A percentile compares a stretch with the other conserved stretches of the same genome.
Evolutionary conservation across 345 rosid genomes (phyloP).

Genomic region (Eutrema japonicum): DNA sequence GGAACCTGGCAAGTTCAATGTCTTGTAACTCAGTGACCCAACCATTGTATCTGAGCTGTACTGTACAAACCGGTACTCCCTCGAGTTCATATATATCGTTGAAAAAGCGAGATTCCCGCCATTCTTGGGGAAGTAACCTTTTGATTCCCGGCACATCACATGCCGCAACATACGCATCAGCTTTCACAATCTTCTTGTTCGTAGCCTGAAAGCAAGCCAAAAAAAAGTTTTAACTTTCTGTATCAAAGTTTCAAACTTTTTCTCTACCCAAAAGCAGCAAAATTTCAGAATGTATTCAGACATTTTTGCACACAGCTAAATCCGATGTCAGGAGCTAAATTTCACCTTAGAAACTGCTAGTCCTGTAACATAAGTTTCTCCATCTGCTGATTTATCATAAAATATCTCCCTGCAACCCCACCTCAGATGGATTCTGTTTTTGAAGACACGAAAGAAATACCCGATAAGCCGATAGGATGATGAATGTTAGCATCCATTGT

Average conservation of each 20-base stretch:
- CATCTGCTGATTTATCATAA: slow-evolving; percentile 63
- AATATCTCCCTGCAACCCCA: slow-evolving; percentile 98
- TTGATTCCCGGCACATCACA: slow-evolving; percentile 98
- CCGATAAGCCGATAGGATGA: not conserved
- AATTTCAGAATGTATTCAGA: not conserved
- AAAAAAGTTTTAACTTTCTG: not conserved
- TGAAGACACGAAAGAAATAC: slow-evolving; percentile 22
- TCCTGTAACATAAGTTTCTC: slow-evolving; percentile 75
- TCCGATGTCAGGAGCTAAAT: not conserved
- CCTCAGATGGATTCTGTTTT: slow-evolving; percentile 91
- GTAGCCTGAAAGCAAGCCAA: slow-evolving; percentile 69
- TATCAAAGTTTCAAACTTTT: not conserved
- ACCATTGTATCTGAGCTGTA: slow-evolving; percentile 94
- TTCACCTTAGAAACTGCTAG: slow-evolving; percentile 88
- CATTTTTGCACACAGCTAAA: not conserved
- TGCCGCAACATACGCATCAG: slow-evolving; percentile 99
- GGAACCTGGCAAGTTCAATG: slow-evolving; percentile 77
- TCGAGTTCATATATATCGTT: slow-evolving; percentile 82
- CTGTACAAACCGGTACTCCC: slow-evolving; percentile 90
- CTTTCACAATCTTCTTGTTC: slow-evolving; percentile 70
- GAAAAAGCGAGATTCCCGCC: slow-evolving; percentile 83
- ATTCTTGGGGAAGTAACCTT: slow-evolving; percentile 76
- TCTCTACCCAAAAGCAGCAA: slow-evolving; percentile 7
- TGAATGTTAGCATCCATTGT: not conserved
- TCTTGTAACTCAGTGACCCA: slow-evolving; percentile 96